Conservation (phyloP, 768 basidiomycete genomes). For the Cantharellus anzutake region DNA sequence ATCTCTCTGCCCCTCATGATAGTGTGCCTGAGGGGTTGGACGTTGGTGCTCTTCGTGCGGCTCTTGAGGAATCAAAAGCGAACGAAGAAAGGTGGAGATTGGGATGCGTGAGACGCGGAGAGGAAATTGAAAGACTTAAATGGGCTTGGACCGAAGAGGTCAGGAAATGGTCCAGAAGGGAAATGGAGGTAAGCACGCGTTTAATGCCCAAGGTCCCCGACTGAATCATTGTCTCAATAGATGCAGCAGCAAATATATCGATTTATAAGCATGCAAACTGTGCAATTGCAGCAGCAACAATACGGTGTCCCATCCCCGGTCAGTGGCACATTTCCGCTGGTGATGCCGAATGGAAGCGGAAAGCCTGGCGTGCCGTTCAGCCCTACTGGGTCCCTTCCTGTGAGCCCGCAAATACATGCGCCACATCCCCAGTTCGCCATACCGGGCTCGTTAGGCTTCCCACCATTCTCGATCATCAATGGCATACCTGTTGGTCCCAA, state of each 20-base stretch:
- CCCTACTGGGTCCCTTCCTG: too few relatives aligned
- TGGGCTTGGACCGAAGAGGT: neutral
- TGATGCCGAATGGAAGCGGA: too few relatives aligned
- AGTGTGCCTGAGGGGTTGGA: neutral
- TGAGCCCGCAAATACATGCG: too few relatives aligned
- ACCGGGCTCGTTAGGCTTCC: too few relatives aligned
- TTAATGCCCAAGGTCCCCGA: neutral
- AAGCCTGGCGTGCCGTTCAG: too few relatives aligned
- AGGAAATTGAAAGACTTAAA: neutral
- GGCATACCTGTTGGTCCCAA: too few relatives aligned
- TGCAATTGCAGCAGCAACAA: neutral
- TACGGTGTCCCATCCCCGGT: neutral
- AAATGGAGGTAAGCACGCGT: neutral
- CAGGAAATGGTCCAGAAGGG: neutral
- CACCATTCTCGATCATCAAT: too few relatives aligned
- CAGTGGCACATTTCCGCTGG: neutral
- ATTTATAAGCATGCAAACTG: neutral
- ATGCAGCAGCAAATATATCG: neutral
- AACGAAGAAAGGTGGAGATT: neutral
- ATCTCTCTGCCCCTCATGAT: neutral
- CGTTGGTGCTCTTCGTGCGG: neutral
- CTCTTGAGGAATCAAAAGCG: neutral
- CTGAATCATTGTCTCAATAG: neutral
- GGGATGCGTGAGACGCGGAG: neutral
- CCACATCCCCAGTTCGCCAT: too few relatives aligned